These are phyloP conservation scores for Bertia moriformis DNA, from an alignment of 2,329 filamentous ascomycete genomes.

Conservation along the genomic window DNA sequence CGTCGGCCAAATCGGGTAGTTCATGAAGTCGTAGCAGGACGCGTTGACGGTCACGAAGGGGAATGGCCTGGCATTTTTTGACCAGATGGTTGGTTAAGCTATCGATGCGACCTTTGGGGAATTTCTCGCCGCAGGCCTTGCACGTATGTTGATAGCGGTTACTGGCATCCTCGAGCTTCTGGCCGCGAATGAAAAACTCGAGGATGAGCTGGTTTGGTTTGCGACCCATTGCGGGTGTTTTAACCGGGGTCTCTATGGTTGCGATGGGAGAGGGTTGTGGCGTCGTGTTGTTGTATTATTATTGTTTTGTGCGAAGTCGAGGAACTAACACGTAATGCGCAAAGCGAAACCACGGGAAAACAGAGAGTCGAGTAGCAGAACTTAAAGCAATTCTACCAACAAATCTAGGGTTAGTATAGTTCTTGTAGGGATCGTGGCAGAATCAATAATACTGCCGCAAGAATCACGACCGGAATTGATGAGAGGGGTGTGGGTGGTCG, in stretches of 20 bases:
- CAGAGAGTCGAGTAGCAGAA: too few relatives aligned
- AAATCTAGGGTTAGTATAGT: too few relatives aligned
- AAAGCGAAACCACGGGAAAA: too few relatives aligned
- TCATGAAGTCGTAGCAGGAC: slow-evolving; percentile 1
- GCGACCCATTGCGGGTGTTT: slow-evolving; percentile 47
- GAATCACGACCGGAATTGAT: too few relatives aligned
- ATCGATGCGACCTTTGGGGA: slow-evolving; percentile 79
- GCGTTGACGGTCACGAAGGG: slow-evolving; percentile 10
- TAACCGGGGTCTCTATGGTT: not conserved
- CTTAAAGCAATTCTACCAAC: too few relatives aligned
- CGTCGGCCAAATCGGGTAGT: not conserved
- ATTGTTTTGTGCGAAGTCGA: too few relatives aligned
- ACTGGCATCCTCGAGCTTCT: slow-evolving; percentile 75
- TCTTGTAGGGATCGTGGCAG: too few relatives aligned
- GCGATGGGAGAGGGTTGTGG: too few relatives aligned
- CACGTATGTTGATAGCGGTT: slow-evolving; percentile 87
- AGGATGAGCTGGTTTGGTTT: slow-evolving; percentile 73
- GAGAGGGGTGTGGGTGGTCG: too few relatives aligned
- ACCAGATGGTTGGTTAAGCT: slow-evolving; percentile 68
- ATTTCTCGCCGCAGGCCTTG: slow-evolving; percentile 75
- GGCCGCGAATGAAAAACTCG: slow-evolving; percentile 75
- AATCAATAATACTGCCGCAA: too few relatives aligned
- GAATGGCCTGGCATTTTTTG: slow-evolving; percentile 73
- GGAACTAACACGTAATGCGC: too few relatives aligned
- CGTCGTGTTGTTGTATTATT: too few relatives aligned